Conservation (phyloP, 2,329 filamentous ascomycete species). For the Penicillium sp. region DNA sequence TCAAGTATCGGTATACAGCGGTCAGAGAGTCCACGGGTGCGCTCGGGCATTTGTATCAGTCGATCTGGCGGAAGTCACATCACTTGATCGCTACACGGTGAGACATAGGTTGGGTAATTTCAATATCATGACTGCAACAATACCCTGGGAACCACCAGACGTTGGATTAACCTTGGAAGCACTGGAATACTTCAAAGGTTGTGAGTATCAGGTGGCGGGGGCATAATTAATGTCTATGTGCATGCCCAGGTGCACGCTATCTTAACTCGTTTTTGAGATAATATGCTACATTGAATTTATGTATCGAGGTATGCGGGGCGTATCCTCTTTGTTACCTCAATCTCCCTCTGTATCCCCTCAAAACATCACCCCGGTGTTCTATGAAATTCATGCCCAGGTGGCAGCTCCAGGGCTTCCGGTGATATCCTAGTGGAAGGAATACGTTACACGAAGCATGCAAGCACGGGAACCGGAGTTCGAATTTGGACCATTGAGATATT, state of each 20-base stretch:
- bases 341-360: neutral
- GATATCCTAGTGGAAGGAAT: slow-evolving; percentile 14
- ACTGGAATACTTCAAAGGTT: no score
- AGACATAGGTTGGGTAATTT: neutral
- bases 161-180: neutral
- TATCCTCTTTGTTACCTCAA: neutral
- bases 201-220: no score
- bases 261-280: neutral
- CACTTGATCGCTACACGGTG: slow-evolving; percentile 2
- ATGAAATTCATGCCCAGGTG: neutral
- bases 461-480: slow-evolving; percentile 3
- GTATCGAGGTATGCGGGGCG: neutral
- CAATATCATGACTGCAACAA: no score
- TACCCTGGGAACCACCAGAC: neutral
- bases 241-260: no score
- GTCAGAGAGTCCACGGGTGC: neutral
- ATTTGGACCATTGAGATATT: neutral
- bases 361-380: no score
- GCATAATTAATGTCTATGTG: no score
- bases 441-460: slow-evolving; percentile 13
- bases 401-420: slow-evolving; percentile 2
- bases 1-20: neutral
- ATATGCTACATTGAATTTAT: neutral
- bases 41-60: slow-evolving; percentile 1
- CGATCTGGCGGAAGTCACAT: neutral